Evolutionary conservation across 345 rosid genomes (phyloP), one percentile per base, ranked within the genome.

Genomic region (Noccaea caerulescens): DNA sequence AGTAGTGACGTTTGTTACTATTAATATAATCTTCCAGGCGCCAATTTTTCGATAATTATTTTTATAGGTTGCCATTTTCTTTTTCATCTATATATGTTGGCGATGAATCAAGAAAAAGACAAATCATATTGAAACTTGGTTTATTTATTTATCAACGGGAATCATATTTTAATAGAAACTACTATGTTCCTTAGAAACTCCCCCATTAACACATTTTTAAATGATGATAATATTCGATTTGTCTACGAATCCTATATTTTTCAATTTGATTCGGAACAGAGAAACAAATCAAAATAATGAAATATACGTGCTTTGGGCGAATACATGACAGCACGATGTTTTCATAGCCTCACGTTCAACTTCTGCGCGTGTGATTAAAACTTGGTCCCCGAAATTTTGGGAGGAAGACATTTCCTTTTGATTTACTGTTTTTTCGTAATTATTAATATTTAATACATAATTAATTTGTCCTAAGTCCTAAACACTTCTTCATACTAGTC

Each of bases 301-400:
- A 59, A 61, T 27, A 46, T 55, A 36, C 58, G 65, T 64, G 72
- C 47, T 5, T 73, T 38, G 68, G 60, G 30, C 0, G 30, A 53
- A 59, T 25, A 69, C 69, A 54, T 54, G 58, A 75, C 57, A 75
- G 49, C 70, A 62, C 52, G 69, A 75, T 27, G 64, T 49, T 65
- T 39, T 39, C 30, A 47, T 27, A 13, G 36, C 38, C 70, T 61
- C 70, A 62, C 78, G 72, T 58, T 66, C 46, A 50, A 49, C 30
- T 30, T 4, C 2, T 68, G 75, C 75, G 79, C 70, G 70, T 69
- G 65, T 67, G 68, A 13, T 52, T 20, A 30, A 44, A 16, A 54
- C 45, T 16, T 50, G 27, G 74, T 54, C 63, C 66, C 70, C 79
- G 10, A 38, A 38, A 2, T 62, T 54, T 68, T 59, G 20, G 78